These are phyloP conservation scores for Ogataea dorogensis DNA, from an alignment of 805 yeast genomes.

Conservation along the genomic window DNA sequence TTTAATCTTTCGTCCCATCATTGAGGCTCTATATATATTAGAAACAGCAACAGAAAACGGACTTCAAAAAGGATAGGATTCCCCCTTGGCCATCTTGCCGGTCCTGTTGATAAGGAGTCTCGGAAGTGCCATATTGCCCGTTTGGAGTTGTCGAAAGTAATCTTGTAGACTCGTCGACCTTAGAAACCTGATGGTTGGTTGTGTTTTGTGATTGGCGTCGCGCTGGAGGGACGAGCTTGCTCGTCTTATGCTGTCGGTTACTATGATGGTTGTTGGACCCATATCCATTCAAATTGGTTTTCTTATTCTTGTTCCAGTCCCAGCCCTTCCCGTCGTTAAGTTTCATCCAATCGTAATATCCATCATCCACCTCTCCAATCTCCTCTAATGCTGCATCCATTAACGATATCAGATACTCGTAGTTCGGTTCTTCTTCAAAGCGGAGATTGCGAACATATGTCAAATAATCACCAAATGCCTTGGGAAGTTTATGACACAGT, in stretches of 20 bases:
- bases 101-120: constrained; percentile 9
- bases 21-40: constrained; percentile 11
- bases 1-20: constrained; percentile 5
- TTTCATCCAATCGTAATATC: constrained; percentile 78
- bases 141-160: constrained; percentile 13
- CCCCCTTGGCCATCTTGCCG: constrained; percentile 15
- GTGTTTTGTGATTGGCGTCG: constrained; percentile 26
- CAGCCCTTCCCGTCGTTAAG: constrained; percentile 79
- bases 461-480: constrained; percentile 72
- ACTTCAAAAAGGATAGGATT: constrained; percentile 18
- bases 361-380: constrained; percentile 60
- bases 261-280: constrained; percentile 43
- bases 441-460: constrained; percentile 64
- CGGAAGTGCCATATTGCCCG: constrained; percentile 14
- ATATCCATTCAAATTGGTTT: constrained; percentile 79
- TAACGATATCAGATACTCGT: constrained; percentile 60
- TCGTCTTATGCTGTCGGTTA: constrained; percentile 22
- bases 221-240: constrained; percentile 16
- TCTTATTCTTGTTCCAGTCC: constrained; percentile 72
- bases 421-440: constrained; percentile 80
- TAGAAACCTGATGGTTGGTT: constrained; percentile 18
- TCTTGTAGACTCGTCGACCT: constrained; percentile 21
- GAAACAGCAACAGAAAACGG: constrained; percentile 25
- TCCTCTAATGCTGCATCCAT: constrained; percentile 59
- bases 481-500: constrained; percentile 63